phyloP scores from a whole-genome alignment of 768 basidiomycete genomes.

The Multifurca ochricompacta region DNA sequence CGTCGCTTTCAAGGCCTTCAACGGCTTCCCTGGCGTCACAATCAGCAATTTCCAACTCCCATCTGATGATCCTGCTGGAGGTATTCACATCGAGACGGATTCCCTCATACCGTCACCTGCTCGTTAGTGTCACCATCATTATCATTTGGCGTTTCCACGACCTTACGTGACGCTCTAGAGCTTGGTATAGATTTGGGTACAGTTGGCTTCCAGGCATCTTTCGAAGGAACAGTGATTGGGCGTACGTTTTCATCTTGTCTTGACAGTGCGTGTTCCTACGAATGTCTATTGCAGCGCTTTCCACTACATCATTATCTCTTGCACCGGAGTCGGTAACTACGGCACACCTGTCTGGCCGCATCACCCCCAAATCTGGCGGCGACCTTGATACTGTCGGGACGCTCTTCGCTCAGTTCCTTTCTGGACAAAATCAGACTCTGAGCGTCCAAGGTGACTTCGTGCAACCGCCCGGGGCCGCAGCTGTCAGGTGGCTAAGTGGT shows the following conservation, averaged over 20 bases:
- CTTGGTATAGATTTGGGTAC: constrained; percentile 63
- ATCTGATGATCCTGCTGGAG: constrained; percentile 57
- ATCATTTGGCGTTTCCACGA: background rate
- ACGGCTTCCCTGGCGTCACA: constrained; percentile 59
- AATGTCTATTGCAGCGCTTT: constrained; percentile 39
- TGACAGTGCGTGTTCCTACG: background rate
- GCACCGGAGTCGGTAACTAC: constrained; percentile 39
- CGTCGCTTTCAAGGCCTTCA: constrained; percentile 61
- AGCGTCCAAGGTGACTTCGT: constrained; percentile 52
- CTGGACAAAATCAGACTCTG: constrained; percentile 56
- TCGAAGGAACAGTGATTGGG: constrained; percentile 47
- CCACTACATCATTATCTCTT: constrained; percentile 42
- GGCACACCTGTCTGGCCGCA: constrained; percentile 54
- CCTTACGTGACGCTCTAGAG: constrained; percentile 33
- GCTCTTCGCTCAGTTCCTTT: constrained; percentile 60
- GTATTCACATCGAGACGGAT: constrained; percentile 64
- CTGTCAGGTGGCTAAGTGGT: constrained; percentile 57
- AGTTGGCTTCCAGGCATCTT: constrained; percentile 55
- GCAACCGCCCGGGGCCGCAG: constrained; percentile 42
- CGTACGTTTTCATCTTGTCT: constrained; percentile 36
- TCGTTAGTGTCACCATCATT: constrained; percentile 36
- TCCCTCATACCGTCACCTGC: constrained; percentile 56
- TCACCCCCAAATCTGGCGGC: constrained; percentile 52
- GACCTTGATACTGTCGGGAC: constrained; percentile 46
- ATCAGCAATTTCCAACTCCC: constrained; percentile 68